Evolutionary conservation across 352 stramenopile genomes (phyloP).

Genomic region (Vaucheria bursata): DNA sequence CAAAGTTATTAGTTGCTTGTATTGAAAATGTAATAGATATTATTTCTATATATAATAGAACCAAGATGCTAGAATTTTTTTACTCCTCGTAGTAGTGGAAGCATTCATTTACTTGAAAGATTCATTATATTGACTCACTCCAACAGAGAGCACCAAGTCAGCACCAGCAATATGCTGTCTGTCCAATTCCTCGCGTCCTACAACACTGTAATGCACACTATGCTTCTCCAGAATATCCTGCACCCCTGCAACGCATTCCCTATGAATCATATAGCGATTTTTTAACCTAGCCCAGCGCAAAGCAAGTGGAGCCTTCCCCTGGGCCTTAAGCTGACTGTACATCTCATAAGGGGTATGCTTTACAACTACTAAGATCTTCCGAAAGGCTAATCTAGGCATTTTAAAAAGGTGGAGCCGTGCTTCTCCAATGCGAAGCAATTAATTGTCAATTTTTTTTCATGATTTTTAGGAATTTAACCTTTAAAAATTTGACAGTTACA

Average conservation of each 20-base stretch:
- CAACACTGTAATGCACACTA: conserved; percentile 59
- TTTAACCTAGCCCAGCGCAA: conserved; percentile 62
- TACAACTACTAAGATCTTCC: conserved; percentile 64
- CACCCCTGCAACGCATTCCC: conserved; percentile 64
- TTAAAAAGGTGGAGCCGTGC: neutral
- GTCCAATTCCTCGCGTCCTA: conserved; percentile 71
- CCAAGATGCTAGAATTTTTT: too few relatives aligned
- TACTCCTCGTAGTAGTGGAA: too few relatives aligned
- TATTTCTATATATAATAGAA: too few relatives aligned
- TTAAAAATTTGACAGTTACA: too few relatives aligned
- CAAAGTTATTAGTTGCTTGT: too few relatives aligned
- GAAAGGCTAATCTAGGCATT: conserved; percentile 16
- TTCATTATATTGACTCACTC: too few relatives aligned
- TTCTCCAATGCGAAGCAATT: too few relatives aligned
- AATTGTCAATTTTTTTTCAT: too few relatives aligned
- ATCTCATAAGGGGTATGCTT: conserved; percentile 75
- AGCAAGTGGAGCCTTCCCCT: conserved; percentile 67
- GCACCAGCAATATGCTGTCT: conserved; percentile 61
- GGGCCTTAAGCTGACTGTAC: conserved; percentile 65
- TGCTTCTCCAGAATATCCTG: conserved; percentile 56
- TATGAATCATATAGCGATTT: conserved; percentile 60
- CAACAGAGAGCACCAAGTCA: conserved; percentile 65
- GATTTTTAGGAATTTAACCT: too few relatives aligned
- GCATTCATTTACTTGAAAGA: too few relatives aligned
- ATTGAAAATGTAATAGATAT: too few relatives aligned